Percentiles rank a stretch among this genome's conserved stretches.
Conservation (phyloP, 495 filamentous ascomycete genomes). For the Pseudoneurospora amorphoporcata region DNA sequence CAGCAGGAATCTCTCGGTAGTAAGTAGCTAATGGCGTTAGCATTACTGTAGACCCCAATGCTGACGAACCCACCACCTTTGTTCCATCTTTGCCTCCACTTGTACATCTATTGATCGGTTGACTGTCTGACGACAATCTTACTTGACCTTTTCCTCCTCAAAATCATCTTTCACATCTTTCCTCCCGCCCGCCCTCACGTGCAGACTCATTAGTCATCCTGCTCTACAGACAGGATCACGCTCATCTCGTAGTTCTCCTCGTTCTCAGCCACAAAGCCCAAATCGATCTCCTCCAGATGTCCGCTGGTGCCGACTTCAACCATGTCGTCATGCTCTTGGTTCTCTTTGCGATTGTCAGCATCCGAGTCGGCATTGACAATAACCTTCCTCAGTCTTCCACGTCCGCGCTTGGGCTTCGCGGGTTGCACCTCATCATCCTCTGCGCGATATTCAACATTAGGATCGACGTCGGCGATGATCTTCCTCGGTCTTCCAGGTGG, state of each 20-base stretch:
- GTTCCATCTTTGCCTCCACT: too few relatives aligned
- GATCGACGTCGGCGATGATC: too few relatives aligned
- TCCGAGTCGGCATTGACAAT: not conserved
- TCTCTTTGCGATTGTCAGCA: too few relatives aligned
- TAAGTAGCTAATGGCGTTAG: not conserved
- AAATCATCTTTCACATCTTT: too few relatives aligned
- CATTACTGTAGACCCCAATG: not conserved
- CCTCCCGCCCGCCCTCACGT: too few relatives aligned
- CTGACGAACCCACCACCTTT: too few relatives aligned
- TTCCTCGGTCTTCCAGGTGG: too few relatives aligned
- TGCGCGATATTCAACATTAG: too few relatives aligned
- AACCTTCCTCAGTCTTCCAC: not conserved
- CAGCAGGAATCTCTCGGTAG: not conserved
- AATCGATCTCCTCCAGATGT: not conserved
- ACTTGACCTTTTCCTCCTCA: too few relatives aligned
- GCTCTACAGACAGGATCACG: not conserved
- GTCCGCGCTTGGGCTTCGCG: not conserved
- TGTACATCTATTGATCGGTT: too few relatives aligned
- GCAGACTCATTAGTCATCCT: not conserved
- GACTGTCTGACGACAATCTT: too few relatives aligned
- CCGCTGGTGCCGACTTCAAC: not conserved
- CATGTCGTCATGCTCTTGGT: not conserved
- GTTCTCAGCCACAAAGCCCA: not conserved
- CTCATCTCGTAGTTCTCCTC: not conserved
- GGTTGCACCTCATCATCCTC: not conserved